Percentiles rank a stretch among this genome's conserved stretches.
phyloP scores from a whole-genome alignment of 2,329 filamentous ascomycete species.

The Nemania sp. region DNA sequence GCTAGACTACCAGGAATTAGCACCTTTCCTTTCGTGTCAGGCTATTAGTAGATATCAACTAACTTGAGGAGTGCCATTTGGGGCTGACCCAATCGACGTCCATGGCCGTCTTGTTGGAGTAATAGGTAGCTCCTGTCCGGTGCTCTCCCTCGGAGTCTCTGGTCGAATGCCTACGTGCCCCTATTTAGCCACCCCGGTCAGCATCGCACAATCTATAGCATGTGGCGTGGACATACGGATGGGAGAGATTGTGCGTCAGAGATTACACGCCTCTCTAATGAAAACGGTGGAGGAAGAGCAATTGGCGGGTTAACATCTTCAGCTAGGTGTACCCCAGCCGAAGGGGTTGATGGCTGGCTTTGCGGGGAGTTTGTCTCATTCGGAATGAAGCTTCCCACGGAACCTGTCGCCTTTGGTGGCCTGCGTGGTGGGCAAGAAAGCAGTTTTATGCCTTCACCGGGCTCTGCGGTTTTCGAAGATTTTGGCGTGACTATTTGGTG shows the following conservation, averaged over 20 bases:
- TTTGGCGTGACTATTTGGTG: slow-evolving; percentile 28
- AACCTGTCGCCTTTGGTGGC: slow-evolving; percentile 34
- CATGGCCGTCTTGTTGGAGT: slow-evolving; percentile 47
- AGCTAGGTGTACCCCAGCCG: slow-evolving; percentile 28
- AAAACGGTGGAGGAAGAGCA: slow-evolving; percentile 49
- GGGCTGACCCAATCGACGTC: slow-evolving; percentile 23
- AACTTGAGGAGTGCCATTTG: slow-evolving; percentile 30
- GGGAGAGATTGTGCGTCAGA: slow-evolving; percentile 48
- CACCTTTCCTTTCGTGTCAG: neutral
- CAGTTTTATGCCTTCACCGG: slow-evolving; percentile 36
- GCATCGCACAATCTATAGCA: slow-evolving; percentile 2
- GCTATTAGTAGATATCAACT: slow-evolving; percentile 10
- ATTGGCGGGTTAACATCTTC: slow-evolving; percentile 38
- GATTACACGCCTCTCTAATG: slow-evolving; percentile 44
- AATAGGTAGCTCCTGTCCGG: slow-evolving; percentile 37
- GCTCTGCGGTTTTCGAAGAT: slow-evolving; percentile 21
- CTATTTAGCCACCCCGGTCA: slow-evolving; percentile 34
- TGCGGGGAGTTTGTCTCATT: slow-evolving; percentile 39
- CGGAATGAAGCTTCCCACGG: slow-evolving; percentile 35
- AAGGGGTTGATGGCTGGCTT: slow-evolving; percentile 39
- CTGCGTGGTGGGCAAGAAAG: slow-evolving; percentile 37
- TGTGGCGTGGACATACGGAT: slow-evolving; percentile 42
- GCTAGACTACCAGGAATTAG: slow-evolving; percentile 40
- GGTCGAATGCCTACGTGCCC: slow-evolving; percentile 25
- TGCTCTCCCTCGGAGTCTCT: slow-evolving; percentile 25